These are phyloP conservation scores for Tricladium varicosporioides DNA, from an alignment of 2,329 filamentous ascomycete species.

Conservation along the genomic window DNA sequence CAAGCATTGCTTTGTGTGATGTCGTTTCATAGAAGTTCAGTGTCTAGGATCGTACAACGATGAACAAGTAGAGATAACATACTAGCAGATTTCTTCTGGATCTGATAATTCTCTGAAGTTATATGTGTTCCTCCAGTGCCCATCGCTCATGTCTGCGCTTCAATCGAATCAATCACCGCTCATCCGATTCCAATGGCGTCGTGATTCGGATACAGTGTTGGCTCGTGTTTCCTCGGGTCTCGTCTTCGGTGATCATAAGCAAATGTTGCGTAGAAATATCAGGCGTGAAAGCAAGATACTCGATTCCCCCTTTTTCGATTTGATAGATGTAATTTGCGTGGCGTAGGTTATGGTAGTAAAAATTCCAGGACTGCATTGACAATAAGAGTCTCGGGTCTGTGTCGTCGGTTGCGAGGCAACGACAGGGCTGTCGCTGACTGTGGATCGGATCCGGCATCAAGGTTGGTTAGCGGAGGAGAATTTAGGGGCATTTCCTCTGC, in stretches of 20 bases:
- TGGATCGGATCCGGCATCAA: not conserved
- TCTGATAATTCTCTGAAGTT: not conserved
- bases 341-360: not conserved
- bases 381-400: not conserved
- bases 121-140: not conserved
- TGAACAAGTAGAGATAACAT: not conserved
- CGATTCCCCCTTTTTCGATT: not conserved
- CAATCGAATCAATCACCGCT: not conserved
- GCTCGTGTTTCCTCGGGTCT: not conserved
- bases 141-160: slow-evolving; percentile 1
- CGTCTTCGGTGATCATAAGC: not conserved
- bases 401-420: not conserved
- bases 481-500: not conserved
- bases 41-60: not conserved
- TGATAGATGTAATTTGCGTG: not conserved
- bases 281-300: not conserved
- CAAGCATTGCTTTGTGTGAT: not conserved
- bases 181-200: not conserved
- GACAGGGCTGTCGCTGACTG: too few relatives aligned
- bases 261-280: not conserved
- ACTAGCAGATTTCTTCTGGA: slow-evolving; percentile 1
- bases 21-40: not conserved
- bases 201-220: not conserved
- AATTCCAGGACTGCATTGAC: not conserved
- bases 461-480: not conserved